These are phyloP conservation scores for Trifolium dubium DNA, from an alignment of 306 rosid genomes.

Conservation along the genomic window DNA sequence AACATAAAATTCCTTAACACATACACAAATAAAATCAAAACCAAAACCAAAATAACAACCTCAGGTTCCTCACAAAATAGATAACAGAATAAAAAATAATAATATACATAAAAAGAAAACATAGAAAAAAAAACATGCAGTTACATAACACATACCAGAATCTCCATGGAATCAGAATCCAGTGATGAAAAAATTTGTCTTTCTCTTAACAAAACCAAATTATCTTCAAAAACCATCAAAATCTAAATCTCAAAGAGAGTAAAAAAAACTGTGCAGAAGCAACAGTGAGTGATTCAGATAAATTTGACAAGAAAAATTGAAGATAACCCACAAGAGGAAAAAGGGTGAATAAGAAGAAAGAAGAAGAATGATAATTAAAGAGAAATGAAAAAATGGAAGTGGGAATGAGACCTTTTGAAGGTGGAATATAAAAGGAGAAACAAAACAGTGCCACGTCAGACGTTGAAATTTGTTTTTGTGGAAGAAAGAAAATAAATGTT, in stretches of 20 bases:
- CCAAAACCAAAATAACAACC: slow-evolving; percentile 20
- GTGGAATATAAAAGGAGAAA: slow-evolving; percentile 39
- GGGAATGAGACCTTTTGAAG: slow-evolving; percentile 41
- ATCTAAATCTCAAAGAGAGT: too few species aligned
- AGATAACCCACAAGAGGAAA: background rate
- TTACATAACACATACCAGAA: slow-evolving; percentile 51
- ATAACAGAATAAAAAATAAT: slow-evolving; percentile 18
- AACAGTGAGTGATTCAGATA: too few species aligned
- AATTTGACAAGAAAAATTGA: background rate
- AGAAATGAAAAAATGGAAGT: slow-evolving; percentile 20
- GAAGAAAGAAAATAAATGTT: background rate
- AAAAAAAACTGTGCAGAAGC: too few species aligned
- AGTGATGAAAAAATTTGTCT: slow-evolving; percentile 28
- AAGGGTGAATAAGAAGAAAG: background rate
- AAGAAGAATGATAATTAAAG: background rate
- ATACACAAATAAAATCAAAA: slow-evolving; percentile 28
- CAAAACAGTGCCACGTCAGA: slow-evolving; percentile 50
- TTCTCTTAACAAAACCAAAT: slow-evolving; percentile 23
- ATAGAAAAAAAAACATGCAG: slow-evolving; percentile 19
- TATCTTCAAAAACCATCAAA: background rate
- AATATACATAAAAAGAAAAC: background rate
- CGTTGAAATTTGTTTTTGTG: slow-evolving; percentile 24
- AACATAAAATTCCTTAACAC: background rate
- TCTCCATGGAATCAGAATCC: slow-evolving; percentile 50
- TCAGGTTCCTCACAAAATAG: background rate